These are phyloP conservation scores for Cercospora citrullina DNA, from an alignment of 2,329 filamentous ascomycete genomes.

Conservation along the genomic window DNA sequence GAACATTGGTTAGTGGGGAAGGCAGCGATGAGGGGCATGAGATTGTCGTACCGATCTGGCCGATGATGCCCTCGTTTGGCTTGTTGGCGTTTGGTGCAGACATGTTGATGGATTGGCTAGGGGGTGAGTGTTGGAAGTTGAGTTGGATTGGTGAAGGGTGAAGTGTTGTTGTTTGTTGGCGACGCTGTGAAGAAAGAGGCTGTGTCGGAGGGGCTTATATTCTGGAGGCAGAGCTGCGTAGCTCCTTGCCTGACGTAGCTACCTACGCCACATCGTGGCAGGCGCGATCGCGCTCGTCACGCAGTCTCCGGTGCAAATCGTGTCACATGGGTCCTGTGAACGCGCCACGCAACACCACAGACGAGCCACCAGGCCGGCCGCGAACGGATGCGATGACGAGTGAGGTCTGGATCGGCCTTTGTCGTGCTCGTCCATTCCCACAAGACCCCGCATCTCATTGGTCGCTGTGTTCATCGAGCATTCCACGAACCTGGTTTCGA, in stretches of 20 bases:
- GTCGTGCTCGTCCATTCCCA: neutral
- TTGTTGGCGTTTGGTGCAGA: conserved; percentile 47
- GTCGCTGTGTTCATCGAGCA: neutral
- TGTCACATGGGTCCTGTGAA: neutral
- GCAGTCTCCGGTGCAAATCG: neutral
- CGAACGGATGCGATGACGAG: conserved; percentile 1
- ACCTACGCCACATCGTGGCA: neutral
- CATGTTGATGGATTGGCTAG: conserved; percentile 39
- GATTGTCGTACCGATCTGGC: conserved; percentile 34
- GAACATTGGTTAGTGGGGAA: neutral
- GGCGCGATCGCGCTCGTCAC: neutral
- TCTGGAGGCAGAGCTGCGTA: neutral
- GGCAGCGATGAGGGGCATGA: neutral
- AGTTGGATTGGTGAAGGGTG: neutral
- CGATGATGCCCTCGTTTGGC: conserved; percentile 48
- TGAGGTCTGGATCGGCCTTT: conserved; percentile 3
- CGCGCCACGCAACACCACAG: neutral
- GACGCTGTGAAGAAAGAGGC: neutral
- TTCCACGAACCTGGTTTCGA: conserved; percentile 1
- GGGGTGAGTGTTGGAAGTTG: neutral
- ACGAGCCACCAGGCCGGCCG: neutral
- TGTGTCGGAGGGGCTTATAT: neutral
- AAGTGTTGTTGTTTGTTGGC: neutral
- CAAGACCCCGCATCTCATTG: neutral
- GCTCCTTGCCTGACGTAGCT: neutral